Base-by-base conservation (phyloP, 768 basidiomycete genomes). In the Tubosaeta brunneosetosa region DNA sequence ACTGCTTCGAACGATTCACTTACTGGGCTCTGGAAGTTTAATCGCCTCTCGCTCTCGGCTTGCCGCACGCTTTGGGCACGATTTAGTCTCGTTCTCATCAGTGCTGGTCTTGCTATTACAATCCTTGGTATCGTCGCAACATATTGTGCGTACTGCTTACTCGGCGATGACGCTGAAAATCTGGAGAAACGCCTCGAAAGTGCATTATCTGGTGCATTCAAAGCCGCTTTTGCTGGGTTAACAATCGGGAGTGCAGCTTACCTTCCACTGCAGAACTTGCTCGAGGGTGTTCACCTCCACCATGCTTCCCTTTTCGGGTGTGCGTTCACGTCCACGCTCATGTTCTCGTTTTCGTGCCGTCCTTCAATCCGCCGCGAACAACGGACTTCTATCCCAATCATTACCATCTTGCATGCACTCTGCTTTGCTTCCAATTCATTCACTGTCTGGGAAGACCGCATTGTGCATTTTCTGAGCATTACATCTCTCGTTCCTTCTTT, bases 361-460 rank as follows among this genome's bases (percentile, higher is more conserved):
- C 73, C 74, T 9, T 61, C 63, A 5, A 51, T 77, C 37, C 61
- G 59, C 11, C 45, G 59, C 32, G 59, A 70, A 36, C 36, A 66
- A 17, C n/a, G 66, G 25, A 62, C 64, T 22, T 46, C 71, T 17
- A 53, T 69, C 2, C 74, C 77, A 1, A 56, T 88, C 36, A 70
- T 83, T 32, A 77, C 87, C 50, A 51, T 82, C 51, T 73, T 92
- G 3, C 94, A 98, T 61, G 70, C 85, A 1, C 49, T 87, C 4
- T 74, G 86, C 7, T 95, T 95, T 70, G 80, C 86, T 14, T 95
- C 94, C 25, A 98, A 98, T 73, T 97, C 94, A 0, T 95, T 91
- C 74, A 91, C 90, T n/a, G 81, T 98, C 67, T 97, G 94, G 93
- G 97, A 99, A 78, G 94, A 97, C 66, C 80, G 80, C 31, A 74